A percentile compares a stretch with the other conserved stretches of the same genome.
Conservation (phyloP, 1,284 basidiomycete species). For the Porogramme epimiltina region DNA sequence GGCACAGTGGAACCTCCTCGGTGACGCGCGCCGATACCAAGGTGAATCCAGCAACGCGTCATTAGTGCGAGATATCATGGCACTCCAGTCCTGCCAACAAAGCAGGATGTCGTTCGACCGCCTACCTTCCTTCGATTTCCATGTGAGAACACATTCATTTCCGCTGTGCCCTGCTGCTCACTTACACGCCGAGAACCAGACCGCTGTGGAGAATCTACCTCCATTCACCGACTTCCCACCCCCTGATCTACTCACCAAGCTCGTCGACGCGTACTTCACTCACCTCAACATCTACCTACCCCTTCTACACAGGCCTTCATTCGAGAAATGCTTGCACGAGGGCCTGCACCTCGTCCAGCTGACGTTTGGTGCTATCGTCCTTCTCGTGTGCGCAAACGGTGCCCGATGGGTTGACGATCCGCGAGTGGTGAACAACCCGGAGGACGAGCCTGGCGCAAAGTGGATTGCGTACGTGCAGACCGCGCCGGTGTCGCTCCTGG, state of each 20-base stretch:
- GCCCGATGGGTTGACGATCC: constrained; percentile 51
- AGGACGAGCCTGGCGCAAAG: constrained; percentile 73
- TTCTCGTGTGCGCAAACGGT: constrained; percentile 56
- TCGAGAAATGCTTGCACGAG: constrained; percentile 40
- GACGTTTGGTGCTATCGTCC: constrained; percentile 49
- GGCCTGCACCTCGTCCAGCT: constrained; percentile 44
- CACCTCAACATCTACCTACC: constrained; percentile 44
- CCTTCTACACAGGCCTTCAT: constrained; percentile 52
- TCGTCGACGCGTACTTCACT: constrained; percentile 53
- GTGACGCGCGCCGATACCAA: constrained; percentile 55
- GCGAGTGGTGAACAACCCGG: constrained; percentile 44
- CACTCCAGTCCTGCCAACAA: constrained; percentile 48
- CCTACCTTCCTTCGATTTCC: no score
- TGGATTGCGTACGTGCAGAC: constrained; percentile 70
- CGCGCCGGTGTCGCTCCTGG: constrained; percentile 48
- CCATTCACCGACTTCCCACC: constrained; percentile 5
- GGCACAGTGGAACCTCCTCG: constrained; percentile 32
- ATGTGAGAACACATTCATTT: no score
- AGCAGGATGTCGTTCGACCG: background rate
- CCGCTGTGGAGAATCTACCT: constrained; percentile 16
- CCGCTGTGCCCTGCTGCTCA: background rate
- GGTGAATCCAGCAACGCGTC: constrained; percentile 73
- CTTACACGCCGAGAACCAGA: constrained; percentile 15
- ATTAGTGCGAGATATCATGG: constrained; percentile 66
- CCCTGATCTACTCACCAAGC: constrained; percentile 25